Evolutionary conservation across 2,329 filamentous ascomycete species (phyloP).

Genomic region (Didymosphaeria variabile): DNA sequence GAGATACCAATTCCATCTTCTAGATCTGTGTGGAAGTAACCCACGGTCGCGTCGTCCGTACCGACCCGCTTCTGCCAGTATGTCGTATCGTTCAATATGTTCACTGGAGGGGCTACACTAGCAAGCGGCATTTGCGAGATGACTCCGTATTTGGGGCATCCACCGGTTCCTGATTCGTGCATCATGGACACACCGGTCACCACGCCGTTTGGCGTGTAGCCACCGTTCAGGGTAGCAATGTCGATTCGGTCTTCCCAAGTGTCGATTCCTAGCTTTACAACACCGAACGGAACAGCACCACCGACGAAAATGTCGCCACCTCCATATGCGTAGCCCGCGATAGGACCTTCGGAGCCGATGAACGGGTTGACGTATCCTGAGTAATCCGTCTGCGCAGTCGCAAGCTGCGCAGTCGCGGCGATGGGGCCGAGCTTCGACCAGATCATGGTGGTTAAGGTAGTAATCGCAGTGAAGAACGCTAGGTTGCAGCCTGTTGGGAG

Average conservation of each 20-base stretch:
- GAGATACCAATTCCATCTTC: conserved; percentile 66
- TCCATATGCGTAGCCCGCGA: conserved; percentile 55
- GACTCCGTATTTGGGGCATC: conserved; percentile 75
- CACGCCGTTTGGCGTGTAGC: conserved; percentile 49
- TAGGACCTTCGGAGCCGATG: conserved; percentile 59
- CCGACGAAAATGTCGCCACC: conserved; percentile 48
- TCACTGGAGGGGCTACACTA: conserved; percentile 53
- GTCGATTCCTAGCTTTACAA: conserved; percentile 49
- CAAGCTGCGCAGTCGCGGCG: neutral
- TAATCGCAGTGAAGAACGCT: neutral
- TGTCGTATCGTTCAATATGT: conserved; percentile 52
- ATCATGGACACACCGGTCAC: conserved; percentile 48
- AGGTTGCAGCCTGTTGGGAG: neutral
- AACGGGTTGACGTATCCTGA: conserved; percentile 60
- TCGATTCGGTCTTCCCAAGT: conserved; percentile 36
- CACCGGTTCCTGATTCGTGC: conserved; percentile 63
- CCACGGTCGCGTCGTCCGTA: conserved; percentile 61
- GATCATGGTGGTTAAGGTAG: neutral
- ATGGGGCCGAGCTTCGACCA: neutral
- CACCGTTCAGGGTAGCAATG: conserved; percentile 42
- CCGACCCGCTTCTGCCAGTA: conserved; percentile 50
- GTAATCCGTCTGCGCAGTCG: conserved; percentile 41
- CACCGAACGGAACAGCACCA: conserved; percentile 43
- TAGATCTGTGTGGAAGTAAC: conserved; percentile 68
- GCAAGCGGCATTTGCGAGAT: conserved; percentile 61